Base-by-base conservation (phyloP, 306 rosid species). In the Castanea sativa region DNA sequence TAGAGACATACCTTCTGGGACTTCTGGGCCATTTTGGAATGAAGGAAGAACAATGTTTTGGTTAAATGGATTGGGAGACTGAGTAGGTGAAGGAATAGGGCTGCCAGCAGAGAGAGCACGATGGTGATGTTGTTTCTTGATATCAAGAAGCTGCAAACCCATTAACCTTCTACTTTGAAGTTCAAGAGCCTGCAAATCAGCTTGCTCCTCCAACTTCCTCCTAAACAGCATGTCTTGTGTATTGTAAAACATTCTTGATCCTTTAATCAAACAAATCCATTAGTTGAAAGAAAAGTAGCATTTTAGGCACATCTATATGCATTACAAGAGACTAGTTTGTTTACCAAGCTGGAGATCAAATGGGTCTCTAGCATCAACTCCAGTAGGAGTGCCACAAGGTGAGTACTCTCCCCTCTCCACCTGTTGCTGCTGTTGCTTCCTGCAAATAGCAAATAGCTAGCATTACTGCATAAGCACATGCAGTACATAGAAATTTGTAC, bases 331-430 rank as follows among this genome's bases (percentile, higher is more conserved):
- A 21, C 21, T 14, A 56, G 41, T 77, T 74, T 51, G 73, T 83
- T 49, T 83, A 95, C 99, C 99, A 51, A 88, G 93, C 80, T 91
- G 98, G 74, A 93, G 86, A 91, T 95, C 97, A 76, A 33, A 89
- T 6, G 90, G 97, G 69, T 93, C 99, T 80, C 97, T 88, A 3
- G 91, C 84, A 76, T 93, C 98, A 18, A 87, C 75, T 18, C 98
- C 98, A 53, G 97, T 85, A 20, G 98, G 99, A 57, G 98, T 94
- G 5, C 97, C 99, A 86, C 97, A 94, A 20, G 97, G 94, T 3
- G 97, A 93, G 83, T 85, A 93, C 63, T 93, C 99, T 11, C 97
- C 98, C 79, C 98, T 87, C 29, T 95, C 99, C 60, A 88, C 81
- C 71, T 89, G 93, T 79, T 81, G 96, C 73, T 82, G 83, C 70